phyloP scores from a whole-genome alignment of 805 yeast genomes.

The Yamadazyma scolyti region DNA sequence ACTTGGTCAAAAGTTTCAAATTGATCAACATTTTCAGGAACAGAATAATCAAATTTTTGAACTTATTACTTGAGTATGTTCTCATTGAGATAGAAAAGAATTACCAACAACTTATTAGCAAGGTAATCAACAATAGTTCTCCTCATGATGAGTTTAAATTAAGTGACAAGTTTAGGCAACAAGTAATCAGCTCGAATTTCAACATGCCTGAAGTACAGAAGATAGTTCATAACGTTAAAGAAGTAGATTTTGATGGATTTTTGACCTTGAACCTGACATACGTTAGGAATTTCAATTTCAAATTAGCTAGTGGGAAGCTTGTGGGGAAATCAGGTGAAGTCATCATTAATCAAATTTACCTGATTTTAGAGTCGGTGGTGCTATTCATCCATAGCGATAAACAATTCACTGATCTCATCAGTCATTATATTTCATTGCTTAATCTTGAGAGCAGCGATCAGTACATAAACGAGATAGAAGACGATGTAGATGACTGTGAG shows the following conservation, averaged over 20 bases:
- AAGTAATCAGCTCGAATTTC: conserved; percentile 4
- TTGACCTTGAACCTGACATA: conserved; percentile 30
- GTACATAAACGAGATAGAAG: conserved; percentile 18
- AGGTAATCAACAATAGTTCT: conserved; percentile 18
- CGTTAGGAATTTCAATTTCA: conserved; percentile 24
- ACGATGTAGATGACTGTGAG: conserved; percentile 26
- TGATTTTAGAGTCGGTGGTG: conserved; percentile 25
- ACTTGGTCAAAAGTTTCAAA: conserved; percentile 29
- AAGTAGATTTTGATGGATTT: conserved; percentile 43
- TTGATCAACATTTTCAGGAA: conserved; percentile 35
- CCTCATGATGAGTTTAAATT: conserved; percentile 3
- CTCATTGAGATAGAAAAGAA: conserved; percentile 45
- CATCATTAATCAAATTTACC: conserved; percentile 30
- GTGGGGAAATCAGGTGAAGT: conserved; percentile 29
- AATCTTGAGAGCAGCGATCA: conserved; percentile 20
- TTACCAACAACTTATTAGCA: conserved; percentile 21
- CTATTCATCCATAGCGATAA: conserved; percentile 31
- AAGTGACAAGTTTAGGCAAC: conserved; percentile 5
- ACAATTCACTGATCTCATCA: conserved; percentile 26
- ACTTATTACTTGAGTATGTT: conserved; percentile 36
- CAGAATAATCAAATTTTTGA: conserved; percentile 40
- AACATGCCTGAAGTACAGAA: conserved; percentile 4
- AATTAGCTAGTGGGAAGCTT: conserved; percentile 26
- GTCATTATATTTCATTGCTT: conserved; percentile 24
- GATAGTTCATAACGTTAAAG: conserved; percentile 4